A percentile compares a stretch with the other conserved stretches of the same genome.
Conservation (phyloP, 768 basidiomycete genomes). For the Lentinula aciculospora region DNA sequence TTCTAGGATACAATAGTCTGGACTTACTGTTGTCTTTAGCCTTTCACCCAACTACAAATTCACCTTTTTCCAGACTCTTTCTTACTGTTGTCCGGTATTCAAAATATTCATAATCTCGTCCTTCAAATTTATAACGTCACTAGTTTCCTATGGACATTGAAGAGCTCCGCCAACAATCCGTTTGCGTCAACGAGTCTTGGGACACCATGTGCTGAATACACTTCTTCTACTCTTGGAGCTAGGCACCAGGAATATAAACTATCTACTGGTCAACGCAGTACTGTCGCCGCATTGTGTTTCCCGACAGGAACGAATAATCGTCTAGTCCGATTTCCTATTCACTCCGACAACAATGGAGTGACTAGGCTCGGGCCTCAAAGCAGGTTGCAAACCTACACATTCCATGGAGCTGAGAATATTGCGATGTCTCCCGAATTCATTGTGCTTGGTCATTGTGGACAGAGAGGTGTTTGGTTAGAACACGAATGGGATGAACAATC, state of each 20-base stretch:
- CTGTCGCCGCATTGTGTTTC: slow-evolving; percentile 1
- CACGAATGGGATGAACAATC: slow-evolving; percentile 42
- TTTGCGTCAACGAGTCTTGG: not conserved
- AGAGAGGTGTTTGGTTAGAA: slow-evolving; percentile 48
- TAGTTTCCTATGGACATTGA: not conserved
- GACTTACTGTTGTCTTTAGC: slow-evolving; percentile 14
- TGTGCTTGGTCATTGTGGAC: slow-evolving; percentile 37
- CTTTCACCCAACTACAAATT: slow-evolving; percentile 26
- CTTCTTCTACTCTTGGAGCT: not conserved
- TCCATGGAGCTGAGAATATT: slow-evolving; percentile 19
- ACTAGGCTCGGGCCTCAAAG: not conserved
- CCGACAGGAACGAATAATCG: not conserved
- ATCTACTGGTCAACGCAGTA: not conserved
- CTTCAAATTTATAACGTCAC: slow-evolving; percentile 23
- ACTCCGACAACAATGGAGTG: not conserved
- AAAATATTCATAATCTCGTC: slow-evolving; percentile 19
- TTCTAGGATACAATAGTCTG: not conserved
- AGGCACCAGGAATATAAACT: not conserved
- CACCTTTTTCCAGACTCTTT: slow-evolving; percentile 24
- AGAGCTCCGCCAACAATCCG: not conserved
- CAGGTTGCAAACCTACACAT: slow-evolving; percentile 13
- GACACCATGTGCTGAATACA: not conserved
- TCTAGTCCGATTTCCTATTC: slow-evolving; percentile 15
- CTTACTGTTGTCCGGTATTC: slow-evolving; percentile 22
- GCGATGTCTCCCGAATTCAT: slow-evolving; percentile 20